A percentile compares a stretch with the other conserved stretches of the same genome.
These are phyloP conservation scores for Lobosporangium transversale DNA, from an alignment of 192 early-diverging fungal species.

Conservation along the genomic window DNA sequence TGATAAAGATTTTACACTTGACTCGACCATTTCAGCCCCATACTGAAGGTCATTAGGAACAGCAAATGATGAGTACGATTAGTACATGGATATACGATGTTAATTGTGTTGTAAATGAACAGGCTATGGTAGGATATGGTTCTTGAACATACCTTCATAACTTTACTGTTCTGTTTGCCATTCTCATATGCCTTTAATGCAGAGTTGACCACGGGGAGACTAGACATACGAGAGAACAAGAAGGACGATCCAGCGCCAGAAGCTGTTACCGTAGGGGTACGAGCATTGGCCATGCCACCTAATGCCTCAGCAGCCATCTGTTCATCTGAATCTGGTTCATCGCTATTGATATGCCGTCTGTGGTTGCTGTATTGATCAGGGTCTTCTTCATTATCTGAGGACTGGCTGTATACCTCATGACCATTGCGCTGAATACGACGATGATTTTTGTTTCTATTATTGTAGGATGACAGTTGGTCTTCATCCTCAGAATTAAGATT, in stretches of 20 bases:
- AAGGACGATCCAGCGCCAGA: conserved; percentile 12
- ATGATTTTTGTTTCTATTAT: neutral
- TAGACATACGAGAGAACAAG: conserved; percentile 83
- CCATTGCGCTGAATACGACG: neutral
- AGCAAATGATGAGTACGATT: too few species aligned
- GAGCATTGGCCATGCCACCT: conserved; percentile 38
- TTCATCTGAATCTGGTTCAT: conserved; percentile 21
- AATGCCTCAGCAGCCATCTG: conserved; percentile 39
- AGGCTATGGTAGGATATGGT: too few species aligned
- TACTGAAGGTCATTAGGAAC: too few species aligned
- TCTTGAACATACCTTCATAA: conserved; percentile 60
- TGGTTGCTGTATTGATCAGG: conserved; percentile 17
- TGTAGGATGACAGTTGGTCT: conserved; percentile 3
- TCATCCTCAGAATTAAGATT: conserved; percentile 31
- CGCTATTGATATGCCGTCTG: neutral
- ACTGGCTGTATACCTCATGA: conserved; percentile 6
- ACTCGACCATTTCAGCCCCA: conserved; percentile 82
- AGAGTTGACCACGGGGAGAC: conserved; percentile 82
- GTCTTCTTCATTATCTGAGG: conserved; percentile 19
- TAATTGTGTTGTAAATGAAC: too few species aligned
- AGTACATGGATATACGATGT: too few species aligned
- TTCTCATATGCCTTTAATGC: conserved; percentile 78
- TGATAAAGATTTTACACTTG: conserved; percentile 74
- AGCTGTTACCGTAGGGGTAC: neutral
- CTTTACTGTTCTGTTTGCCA: conserved; percentile 69